Percentiles rank a stretch among this genome's conserved stretches.
These are phyloP conservation scores for Arthroderma uncinatum DNA, from an alignment of 2,329 filamentous ascomycete genomes.

Conservation along the genomic window DNA sequence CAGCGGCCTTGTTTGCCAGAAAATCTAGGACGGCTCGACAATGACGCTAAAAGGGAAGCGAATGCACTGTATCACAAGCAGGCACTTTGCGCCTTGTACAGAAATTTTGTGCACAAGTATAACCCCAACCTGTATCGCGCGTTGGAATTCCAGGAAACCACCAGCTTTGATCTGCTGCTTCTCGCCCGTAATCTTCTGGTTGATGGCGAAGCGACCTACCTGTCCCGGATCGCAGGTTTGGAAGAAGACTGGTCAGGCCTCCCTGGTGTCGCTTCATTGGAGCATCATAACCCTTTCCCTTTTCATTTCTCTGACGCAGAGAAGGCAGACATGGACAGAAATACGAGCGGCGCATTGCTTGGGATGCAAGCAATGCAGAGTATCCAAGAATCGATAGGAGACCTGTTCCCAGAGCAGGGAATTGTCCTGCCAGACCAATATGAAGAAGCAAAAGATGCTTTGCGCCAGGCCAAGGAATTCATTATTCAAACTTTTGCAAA, in stretches of 20 bases:
- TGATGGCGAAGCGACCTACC: constrained; percentile 25
- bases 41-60: background rate
- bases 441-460: constrained; percentile 9
- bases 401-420: constrained; percentile 11
- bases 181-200: constrained; percentile 26
- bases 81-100: background rate
- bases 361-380: constrained; percentile 9
- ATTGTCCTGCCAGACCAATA: constrained; percentile 8
- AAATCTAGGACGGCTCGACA: constrained; percentile 10
- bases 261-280: background rate
- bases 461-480: constrained; percentile 7
- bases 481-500: constrained; percentile 6
- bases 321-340: background rate
- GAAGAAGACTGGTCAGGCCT: constrained; percentile 9
- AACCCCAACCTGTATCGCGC: constrained; percentile 21
- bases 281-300: background rate
- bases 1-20: constrained; percentile 13
- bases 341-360: constrained; percentile 11
- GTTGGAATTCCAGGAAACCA: constrained; percentile 24
- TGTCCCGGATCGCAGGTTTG: constrained; percentile 18
- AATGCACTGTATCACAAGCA: background rate
- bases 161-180: constrained; percentile 21
- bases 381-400: constrained; percentile 4
- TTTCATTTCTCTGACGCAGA: background rate
- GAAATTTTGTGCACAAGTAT: background rate